A percentile compares a stretch with the other conserved stretches of the same genome.
Evolutionary conservation across 2,329 filamentous ascomycete species (phyloP).

Genomic region (Ophiostoma himal-ulmi): DNA sequence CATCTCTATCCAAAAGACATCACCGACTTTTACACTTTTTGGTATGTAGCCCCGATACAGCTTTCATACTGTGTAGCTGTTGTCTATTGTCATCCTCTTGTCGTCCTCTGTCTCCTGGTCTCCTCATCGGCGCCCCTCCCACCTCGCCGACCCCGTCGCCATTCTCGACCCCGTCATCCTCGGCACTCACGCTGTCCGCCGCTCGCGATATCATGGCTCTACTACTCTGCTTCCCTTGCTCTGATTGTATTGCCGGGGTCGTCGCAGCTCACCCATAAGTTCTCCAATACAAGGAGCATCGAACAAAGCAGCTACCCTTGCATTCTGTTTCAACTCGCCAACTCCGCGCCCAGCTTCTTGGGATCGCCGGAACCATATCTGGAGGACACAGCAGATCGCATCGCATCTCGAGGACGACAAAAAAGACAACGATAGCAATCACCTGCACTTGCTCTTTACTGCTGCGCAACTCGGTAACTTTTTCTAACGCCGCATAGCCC

Average conservation of each 20-base stretch:
- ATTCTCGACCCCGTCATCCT: background rate
- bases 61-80: background rate
- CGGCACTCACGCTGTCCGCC: background rate
- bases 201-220: background rate
- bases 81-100: background rate
- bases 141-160: background rate
- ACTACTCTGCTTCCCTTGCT: background rate
- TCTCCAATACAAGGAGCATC: background rate
- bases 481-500: background rate
- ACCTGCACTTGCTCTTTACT: background rate
- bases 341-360: background rate
- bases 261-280: background rate
- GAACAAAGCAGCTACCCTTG: background rate
- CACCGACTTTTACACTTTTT: conserved; percentile 11
- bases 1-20: conserved; percentile 3
- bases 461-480: background rate
- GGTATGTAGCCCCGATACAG: conserved; percentile 8
- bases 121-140: background rate
- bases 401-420: background rate
- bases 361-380: background rate
- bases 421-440: background rate
- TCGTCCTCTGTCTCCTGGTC: background rate
- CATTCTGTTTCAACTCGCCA: background rate
- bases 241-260: background rate
- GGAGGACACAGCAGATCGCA: background rate